Evolutionary conservation across 495 filamentous ascomycete species (phyloP).

Genomic region (Bacidia rubella): DNA sequence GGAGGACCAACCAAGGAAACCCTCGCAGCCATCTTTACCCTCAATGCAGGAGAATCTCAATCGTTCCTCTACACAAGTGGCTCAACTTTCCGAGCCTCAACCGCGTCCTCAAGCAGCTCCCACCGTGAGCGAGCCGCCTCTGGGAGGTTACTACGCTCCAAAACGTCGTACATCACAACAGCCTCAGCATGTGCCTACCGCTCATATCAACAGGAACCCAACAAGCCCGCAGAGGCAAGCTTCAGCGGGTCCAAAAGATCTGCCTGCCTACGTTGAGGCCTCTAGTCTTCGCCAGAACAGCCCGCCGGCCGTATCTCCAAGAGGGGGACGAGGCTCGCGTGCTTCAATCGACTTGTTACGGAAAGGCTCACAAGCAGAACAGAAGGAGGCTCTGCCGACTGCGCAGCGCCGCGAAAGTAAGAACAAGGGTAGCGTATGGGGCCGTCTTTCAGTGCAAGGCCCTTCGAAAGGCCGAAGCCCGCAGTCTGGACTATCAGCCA

Average conservation of each 20-base stretch:
- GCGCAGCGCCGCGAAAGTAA: not conserved
- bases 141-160: constrained; percentile 25
- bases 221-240: not conserved
- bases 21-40: not conserved
- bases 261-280: constrained; percentile 13
- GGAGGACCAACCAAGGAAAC: not conserved
- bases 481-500: not conserved
- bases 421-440: constrained; percentile 10
- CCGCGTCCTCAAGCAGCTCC: not conserved
- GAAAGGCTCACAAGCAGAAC: not conserved
- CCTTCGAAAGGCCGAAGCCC: constrained; percentile 6
- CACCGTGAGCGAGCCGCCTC: constrained; percentile 1
- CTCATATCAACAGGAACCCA: not conserved
- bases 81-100: not conserved
- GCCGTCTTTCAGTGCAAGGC: constrained; percentile 9
- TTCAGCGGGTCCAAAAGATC: not conserved
- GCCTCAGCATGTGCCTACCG: not conserved
- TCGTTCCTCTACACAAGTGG: not conserved
- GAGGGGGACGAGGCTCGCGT: not conserved
- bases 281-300: constrained; percentile 8
- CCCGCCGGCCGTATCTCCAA: not conserved
- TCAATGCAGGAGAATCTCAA: constrained; percentile 1
- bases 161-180: not conserved
- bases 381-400: not conserved
- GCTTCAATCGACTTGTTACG: constrained; percentile 3